Evolutionary conservation across 352 stramenopile species (phyloP), one percentile per base, ranked within the genome.

Genomic region (Aphanomyces cochlioides): DNA sequence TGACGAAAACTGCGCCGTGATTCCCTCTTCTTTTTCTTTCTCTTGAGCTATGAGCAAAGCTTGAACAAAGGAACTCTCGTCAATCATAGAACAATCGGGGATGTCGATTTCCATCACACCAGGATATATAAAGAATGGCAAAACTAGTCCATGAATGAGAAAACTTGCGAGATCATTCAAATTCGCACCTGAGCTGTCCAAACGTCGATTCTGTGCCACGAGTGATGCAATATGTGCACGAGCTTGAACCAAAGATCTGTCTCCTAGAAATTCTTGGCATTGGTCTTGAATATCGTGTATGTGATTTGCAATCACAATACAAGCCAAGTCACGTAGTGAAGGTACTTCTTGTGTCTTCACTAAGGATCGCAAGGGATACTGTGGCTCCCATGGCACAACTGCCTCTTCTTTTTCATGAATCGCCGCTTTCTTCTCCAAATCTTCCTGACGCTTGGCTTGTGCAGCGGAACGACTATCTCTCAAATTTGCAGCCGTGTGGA

Each of bases 81-180:
- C 86, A 58, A 93, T 87, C 37, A 78, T 88, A 8, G 86, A 93
- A 69, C 86, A 93, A 58, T 93, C 86, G 0, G 86, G 83, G 47
- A 93, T 80, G 56, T 93, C 86, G 64, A 93, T 92, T 72, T 90
- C 86, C 0, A 75, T 87, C 36, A 92, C 86, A 17, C 86, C 86
- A 17, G 86, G 82, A 72, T 89, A 94, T 56, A 94, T 80, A 72
- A 94, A 94, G 43, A 94, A 73, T 60, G 84, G 77, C 5, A 94
- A 72, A 41, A 94, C 84, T 87, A 43, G 10, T 7, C 5, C 17
- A 64, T 47, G 10, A 66, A 34, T 17, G 40, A 15, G 47, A 5
- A 47, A 36, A 47, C 15, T 21, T 28, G 13, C 13, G 64, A 40
- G 13, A 66, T 45, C 10, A 56, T 5, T 57, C 15, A 6, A 60